Evolutionary conservation across 1,284 basidiomycete genomes (phyloP).

Genomic region (Ustilago loliicola): DNA sequence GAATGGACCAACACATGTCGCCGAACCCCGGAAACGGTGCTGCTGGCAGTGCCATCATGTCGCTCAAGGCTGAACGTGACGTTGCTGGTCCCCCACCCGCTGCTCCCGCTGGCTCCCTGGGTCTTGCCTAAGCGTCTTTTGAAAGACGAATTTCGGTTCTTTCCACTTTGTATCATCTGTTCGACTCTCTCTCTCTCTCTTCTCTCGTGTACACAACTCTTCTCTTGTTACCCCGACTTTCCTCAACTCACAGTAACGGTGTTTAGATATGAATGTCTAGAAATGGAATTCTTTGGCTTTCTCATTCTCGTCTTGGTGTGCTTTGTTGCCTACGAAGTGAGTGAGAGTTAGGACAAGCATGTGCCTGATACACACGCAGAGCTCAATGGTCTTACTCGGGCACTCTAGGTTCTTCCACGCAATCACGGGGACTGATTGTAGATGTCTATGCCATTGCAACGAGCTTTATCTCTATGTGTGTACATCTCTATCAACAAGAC

Average conservation of each 20-base stretch:
- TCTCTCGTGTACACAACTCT: constrained; percentile 21
- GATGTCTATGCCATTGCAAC: too few relatives aligned
- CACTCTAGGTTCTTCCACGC: too few relatives aligned
- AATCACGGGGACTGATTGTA: too few relatives aligned
- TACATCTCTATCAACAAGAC: too few relatives aligned
- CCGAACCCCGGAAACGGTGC: constrained; percentile 9
- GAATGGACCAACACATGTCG: constrained; percentile 29
- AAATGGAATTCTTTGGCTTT: constrained; percentile 27
- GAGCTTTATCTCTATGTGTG: too few relatives aligned
- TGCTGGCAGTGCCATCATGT: constrained; percentile 18
- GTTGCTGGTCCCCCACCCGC: constrained; percentile 25
- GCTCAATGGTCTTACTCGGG: too few relatives aligned
- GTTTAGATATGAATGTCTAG: constrained; percentile 43
- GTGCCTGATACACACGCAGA: too few relatives aligned
- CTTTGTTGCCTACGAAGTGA: neutral
- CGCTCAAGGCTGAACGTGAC: constrained; percentile 30
- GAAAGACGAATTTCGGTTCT: neutral
- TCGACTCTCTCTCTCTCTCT: neutral
- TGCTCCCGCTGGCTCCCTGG: constrained; percentile 43
- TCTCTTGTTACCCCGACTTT: constrained; percentile 3
- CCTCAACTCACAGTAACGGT: constrained; percentile 27
- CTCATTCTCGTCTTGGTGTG: neutral
- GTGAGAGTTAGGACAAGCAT: too few relatives aligned
- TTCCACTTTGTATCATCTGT: neutral
- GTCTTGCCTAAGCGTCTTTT: constrained; percentile 26